These are phyloP conservation scores for Penicillium samsonianum DNA, from an alignment of 495 filamentous ascomycete species.

Conservation along the genomic window DNA sequence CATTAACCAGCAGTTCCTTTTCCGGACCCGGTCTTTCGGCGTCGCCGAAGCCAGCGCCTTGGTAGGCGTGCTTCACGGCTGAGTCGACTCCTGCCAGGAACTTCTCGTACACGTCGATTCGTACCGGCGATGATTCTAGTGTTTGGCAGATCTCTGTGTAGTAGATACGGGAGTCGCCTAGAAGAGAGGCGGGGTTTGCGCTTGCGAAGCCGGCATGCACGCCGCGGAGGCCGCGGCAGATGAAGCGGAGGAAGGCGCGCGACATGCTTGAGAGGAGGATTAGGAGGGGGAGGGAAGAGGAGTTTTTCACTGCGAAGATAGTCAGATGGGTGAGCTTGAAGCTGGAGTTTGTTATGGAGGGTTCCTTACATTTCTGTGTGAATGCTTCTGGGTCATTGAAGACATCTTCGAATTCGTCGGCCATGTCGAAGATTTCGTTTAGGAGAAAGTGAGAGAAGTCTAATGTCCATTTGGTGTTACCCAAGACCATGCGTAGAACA, in stretches of 20 bases:
- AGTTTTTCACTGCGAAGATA: conserved; percentile 40
- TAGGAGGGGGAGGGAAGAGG: conserved; percentile 61
- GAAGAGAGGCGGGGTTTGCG: conserved; percentile 29
- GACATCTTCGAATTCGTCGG: conserved; percentile 53
- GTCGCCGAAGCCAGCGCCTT: conserved; percentile 47
- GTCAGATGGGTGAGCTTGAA: conserved; percentile 15
- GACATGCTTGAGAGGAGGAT: conserved; percentile 73
- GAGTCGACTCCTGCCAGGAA: conserved; percentile 50
- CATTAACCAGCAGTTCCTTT: conserved; percentile 50
- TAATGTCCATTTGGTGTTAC: conserved; percentile 62
- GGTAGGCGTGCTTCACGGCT: conserved; percentile 49
- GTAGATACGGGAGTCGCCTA: conserved; percentile 41
- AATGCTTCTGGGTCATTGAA: conserved; percentile 44
- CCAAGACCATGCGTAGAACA: conserved; percentile 44
- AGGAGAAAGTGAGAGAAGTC: conserved; percentile 69
- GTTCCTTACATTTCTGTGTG: conserved; percentile 44
- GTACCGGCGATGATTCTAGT: conserved; percentile 44
- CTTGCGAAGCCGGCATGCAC: conserved; percentile 39
- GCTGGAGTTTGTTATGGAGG: conserved; percentile 6
- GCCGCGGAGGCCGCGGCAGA: conserved; percentile 62
- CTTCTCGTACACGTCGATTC: conserved; percentile 51
- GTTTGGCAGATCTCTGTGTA: conserved; percentile 46
- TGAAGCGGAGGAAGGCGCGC: conserved; percentile 66
- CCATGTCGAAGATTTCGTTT: conserved; percentile 64
- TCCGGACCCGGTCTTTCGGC: conserved; percentile 49